Evolutionary conservation across 345 rosid species (phyloP).

Genomic region (Moricandia moricandioides): DNA sequence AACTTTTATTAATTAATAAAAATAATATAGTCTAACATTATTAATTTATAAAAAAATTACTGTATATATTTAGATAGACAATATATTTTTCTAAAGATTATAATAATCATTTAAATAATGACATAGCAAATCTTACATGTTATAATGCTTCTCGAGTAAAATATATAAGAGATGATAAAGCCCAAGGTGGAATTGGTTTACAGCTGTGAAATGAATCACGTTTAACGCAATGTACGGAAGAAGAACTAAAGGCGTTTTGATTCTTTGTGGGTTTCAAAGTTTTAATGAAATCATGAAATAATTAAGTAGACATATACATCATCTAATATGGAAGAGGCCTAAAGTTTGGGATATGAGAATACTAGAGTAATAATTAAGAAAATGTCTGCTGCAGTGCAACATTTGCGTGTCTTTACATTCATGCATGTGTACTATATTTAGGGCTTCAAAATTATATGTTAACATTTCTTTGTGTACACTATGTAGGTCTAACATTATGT

Average conservation of each 20-base stretch:
- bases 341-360: conserved; percentile 30
- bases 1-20: too few species aligned
- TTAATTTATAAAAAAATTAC: too few species aligned
- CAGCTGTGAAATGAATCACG: conserved; percentile 30
- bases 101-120: too few species aligned
- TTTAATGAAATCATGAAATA: conserved; percentile 7
- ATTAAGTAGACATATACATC: not conserved
- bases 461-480: not conserved
- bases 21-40: too few species aligned
- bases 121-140: too few species aligned
- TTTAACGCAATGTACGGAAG: conserved; percentile 33
- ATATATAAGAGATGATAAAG: not conserved
- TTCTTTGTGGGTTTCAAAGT: conserved; percentile 3
- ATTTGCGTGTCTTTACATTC: conserved; percentile 29
- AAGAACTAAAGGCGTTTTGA: conserved; percentile 11
- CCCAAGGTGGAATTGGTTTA: not conserved
- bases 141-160: too few species aligned
- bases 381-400: conserved; percentile 24
- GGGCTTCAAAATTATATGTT: not conserved
- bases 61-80: too few species aligned
- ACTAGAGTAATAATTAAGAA: conserved; percentile 22
- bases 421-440: conserved; percentile 16
- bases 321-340: conserved; percentile 10
- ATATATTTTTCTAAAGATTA: too few species aligned
- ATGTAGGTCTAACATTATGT: not conserved